These are phyloP conservation scores for Anisodus tanguticus DNA, from an alignment of 257 asterid genomes.

Conservation along the genomic window DNA sequence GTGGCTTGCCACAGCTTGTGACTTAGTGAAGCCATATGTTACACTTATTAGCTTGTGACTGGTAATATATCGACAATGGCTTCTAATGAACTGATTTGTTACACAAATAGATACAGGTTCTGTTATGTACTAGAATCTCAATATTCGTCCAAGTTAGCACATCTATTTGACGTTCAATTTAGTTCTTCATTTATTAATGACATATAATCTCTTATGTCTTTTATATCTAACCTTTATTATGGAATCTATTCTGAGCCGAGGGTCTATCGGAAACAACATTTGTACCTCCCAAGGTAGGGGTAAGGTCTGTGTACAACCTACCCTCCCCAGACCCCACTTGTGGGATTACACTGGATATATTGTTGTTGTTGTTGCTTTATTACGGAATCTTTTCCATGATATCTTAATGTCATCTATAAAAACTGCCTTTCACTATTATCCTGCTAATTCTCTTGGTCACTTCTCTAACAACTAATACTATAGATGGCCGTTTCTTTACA, in stretches of 20 bases:
- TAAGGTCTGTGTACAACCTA: no score
- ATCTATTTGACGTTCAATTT: neutral
- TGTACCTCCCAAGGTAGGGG: no score
- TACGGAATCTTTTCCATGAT: neutral
- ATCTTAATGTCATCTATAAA: neutral
- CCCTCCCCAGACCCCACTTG: no score
- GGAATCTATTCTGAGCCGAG: neutral
- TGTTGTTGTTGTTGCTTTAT: neutral
- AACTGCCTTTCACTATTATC: neutral
- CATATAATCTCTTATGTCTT: neutral
- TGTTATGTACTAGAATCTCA: neutral
- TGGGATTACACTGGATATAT: no score
- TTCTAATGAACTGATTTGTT: neutral
- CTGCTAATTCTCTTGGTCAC: conserved; percentile 22
- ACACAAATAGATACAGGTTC: neutral
- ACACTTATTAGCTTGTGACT: neutral
- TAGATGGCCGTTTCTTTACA: conserved; percentile 78
- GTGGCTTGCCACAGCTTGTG: neutral
- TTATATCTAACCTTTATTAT: neutral
- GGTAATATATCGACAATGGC: neutral
- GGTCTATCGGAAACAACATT: no score
- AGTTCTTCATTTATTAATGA: neutral
- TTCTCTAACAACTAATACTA: conserved; percentile 80
- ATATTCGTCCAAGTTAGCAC: neutral
- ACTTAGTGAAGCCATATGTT: neutral